phyloP scores from a whole-genome alignment of 371 early-diverging fungal species.

The Mortierella sp. region DNA sequence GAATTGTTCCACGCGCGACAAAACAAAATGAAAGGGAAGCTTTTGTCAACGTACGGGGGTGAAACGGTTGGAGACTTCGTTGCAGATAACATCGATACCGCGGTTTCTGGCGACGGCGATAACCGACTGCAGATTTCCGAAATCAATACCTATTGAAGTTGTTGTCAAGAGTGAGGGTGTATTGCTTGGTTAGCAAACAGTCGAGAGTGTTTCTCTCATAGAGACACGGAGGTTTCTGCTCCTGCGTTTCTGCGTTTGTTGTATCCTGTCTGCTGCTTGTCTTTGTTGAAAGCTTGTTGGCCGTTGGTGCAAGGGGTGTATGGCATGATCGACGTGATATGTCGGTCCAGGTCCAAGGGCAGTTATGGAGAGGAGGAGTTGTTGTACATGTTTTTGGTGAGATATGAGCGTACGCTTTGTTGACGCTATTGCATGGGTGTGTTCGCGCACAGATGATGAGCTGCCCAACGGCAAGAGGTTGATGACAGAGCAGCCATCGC shows the following conservation, averaged over 20 bases:
- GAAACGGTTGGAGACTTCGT: conserved; percentile 97
- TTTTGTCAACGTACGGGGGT: conserved; percentile 85
- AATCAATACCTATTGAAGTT: conserved; percentile 85
- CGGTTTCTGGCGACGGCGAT: conserved; percentile 98
- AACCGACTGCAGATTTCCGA: conserved; percentile 96
- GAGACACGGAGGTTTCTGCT: no score
- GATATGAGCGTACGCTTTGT: neutral
- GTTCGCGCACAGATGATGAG: conserved; percentile 6
- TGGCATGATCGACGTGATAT: neutral
- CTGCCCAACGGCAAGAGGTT: no score
- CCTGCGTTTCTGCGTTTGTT: neutral
- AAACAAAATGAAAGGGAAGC: neutral
- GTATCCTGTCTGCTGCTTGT: neutral
- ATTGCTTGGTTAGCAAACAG: conserved; percentile 54
- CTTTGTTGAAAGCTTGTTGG: neutral
- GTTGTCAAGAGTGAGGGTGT: conserved; percentile 64
- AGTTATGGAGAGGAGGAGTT: neutral
- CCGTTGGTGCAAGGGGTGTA: neutral
- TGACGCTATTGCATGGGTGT: neutral
- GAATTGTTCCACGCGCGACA: neutral
- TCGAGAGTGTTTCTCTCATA: neutral
- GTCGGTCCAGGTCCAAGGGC: neutral
- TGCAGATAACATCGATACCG: conserved; percentile 97
- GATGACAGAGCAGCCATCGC: neutral
- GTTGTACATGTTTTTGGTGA: neutral